phyloP scores from a whole-genome alignment of 1,139 yeast genomes.

The Candida sojae region DNA sequence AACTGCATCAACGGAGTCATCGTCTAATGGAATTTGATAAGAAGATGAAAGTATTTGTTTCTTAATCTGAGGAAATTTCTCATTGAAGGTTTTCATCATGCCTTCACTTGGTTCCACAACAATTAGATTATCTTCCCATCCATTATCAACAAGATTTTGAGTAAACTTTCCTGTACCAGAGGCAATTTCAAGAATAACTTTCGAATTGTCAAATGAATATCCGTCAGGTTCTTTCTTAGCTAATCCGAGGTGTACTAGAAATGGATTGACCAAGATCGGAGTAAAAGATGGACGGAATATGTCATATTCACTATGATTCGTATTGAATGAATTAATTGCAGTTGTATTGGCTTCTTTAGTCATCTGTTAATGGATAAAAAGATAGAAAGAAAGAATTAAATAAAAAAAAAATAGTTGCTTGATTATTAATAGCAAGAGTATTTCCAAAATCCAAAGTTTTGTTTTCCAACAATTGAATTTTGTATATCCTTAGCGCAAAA shows the following conservation, averaged over 20 bases:
- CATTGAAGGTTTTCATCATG: slow-evolving; percentile 51
- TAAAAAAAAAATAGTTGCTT: background rate
- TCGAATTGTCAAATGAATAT: slow-evolving; percentile 21
- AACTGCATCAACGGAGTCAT: slow-evolving; percentile 49
- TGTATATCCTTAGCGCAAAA: too few species aligned
- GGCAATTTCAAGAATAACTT: slow-evolving; percentile 54
- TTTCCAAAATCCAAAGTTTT: too few species aligned
- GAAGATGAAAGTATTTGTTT: slow-evolving; percentile 40
- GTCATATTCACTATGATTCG: slow-evolving; percentile 58
- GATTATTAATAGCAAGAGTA: background rate
- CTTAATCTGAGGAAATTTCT: slow-evolving; percentile 49
- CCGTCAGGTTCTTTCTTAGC: slow-evolving; percentile 11
- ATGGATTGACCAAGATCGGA: slow-evolving; percentile 48
- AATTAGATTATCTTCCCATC: slow-evolving; percentile 36
- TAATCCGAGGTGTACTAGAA: slow-evolving; percentile 40
- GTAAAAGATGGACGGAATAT: slow-evolving; percentile 56
- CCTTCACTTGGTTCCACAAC: slow-evolving; percentile 65
- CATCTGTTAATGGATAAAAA: background rate
- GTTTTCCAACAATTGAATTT: too few species aligned
- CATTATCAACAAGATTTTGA: slow-evolving; percentile 39
- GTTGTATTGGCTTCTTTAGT: slow-evolving; percentile 21
- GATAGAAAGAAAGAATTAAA: background rate
- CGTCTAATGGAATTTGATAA: slow-evolving; percentile 50
- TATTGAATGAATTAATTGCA: slow-evolving; percentile 50
- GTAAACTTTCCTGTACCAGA: slow-evolving; percentile 73